These are phyloP conservation scores for Amanita molliuscula DNA, from an alignment of 768 basidiomycete species.

Conservation along the genomic window DNA sequence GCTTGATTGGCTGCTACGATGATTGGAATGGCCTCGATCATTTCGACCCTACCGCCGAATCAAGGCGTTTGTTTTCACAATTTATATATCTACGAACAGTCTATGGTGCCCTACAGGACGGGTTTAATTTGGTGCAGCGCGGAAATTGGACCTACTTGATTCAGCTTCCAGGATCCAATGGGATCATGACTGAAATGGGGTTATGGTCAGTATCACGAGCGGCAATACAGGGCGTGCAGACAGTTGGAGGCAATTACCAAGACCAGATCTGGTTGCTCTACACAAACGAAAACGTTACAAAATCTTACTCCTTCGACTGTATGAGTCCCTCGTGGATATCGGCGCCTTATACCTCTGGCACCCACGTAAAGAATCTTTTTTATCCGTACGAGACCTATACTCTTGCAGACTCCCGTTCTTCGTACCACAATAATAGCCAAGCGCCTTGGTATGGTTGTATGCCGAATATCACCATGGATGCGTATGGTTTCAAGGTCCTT, in stretches of 20 bases:
- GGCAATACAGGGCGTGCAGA: conserved; percentile 49
- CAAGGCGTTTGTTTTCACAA: conserved; percentile 63
- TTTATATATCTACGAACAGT: conserved; percentile 58
- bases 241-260: conserved; percentile 43
- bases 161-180: conserved; percentile 77
- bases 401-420: conserved; percentile 53
- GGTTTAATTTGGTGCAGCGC: conserved; percentile 71
- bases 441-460: conserved; percentile 75
- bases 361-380: conserved; percentile 61
- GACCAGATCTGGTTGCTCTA: conserved; percentile 79
- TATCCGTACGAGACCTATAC: conserved; percentile 76
- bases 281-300: conserved; percentile 75
- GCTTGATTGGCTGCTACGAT: conserved; percentile 76
- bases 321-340: conserved; percentile 56
- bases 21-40: conserved; percentile 92
- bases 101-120: conserved; percentile 77
- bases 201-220: conserved; percentile 75
- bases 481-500: conserved; percentile 74
- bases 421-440: conserved; percentile 46
- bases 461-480: conserved; percentile 48
- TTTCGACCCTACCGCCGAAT: conserved; percentile 82
- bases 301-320: conserved; percentile 58
- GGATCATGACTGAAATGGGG: conserved; percentile 75
- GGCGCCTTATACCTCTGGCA: conserved; percentile 60
- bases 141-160: conserved; percentile 81